Conservation (phyloP, 768 basidiomycete genomes). For the Amanita rubescens region DNA sequence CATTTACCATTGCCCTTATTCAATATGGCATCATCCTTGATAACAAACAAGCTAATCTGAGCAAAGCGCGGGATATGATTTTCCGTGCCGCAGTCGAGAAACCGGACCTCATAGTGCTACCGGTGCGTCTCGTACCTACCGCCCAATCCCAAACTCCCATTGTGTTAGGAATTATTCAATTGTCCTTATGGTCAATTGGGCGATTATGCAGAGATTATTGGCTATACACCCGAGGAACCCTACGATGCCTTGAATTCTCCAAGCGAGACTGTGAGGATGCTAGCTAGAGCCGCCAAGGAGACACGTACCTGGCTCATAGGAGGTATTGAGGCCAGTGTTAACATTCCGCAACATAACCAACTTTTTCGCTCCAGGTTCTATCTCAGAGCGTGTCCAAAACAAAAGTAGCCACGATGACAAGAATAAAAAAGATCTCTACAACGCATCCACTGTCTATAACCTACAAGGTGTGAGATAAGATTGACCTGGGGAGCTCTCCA, state of each 20-base stretch:
- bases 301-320: constrained; percentile 86
- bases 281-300: constrained; percentile 76
- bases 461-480: constrained; percentile 55
- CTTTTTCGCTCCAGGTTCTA: constrained; percentile 61
- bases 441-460: constrained; percentile 88
- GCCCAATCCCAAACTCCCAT: not conserved
- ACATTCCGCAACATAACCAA: not conserved
- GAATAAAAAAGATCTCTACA: too few species aligned
- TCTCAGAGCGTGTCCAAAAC: constrained; percentile 70
- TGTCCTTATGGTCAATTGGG: constrained; percentile 75
- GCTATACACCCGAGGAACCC: constrained; percentile 44
- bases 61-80: constrained; percentile 76
- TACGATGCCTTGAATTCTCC: constrained; percentile 48
- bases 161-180: constrained; percentile 75
- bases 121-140: constrained; percentile 37
- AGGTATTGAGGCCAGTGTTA: constrained; percentile 39
- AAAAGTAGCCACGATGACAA: too few species aligned
- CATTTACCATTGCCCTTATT: constrained; percentile 85
- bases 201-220: constrained; percentile 75
- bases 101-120: constrained; percentile 78
- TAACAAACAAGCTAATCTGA: constrained; percentile 73
- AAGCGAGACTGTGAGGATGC: constrained; percentile 76
- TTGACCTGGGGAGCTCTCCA: constrained; percentile 3
- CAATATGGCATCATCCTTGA: constrained; percentile 77
- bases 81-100: constrained; percentile 55